Conservation (phyloP, 2,329 filamentous ascomycete species). For the Fusarium secorum region DNA sequence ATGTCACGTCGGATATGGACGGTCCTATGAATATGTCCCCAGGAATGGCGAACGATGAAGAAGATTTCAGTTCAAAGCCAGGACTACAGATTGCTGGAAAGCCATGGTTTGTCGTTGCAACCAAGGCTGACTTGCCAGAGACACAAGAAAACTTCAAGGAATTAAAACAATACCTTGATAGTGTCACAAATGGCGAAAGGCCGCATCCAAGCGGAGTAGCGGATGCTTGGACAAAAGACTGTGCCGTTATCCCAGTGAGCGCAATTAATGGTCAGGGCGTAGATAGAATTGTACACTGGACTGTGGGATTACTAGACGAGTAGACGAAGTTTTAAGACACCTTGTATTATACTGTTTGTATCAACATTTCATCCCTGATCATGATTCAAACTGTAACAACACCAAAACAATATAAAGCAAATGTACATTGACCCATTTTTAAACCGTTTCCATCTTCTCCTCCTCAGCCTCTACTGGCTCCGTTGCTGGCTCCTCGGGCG, state of each 20-base stretch:
- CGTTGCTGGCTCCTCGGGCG: conserved; percentile 42
- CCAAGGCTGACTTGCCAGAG: conserved; percentile 83
- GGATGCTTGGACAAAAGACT: conserved; percentile 65
- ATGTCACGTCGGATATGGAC: conserved; percentile 58
- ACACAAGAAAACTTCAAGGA: conserved; percentile 79
- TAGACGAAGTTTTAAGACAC: conserved; percentile 24
- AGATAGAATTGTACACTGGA: conserved; percentile 75
- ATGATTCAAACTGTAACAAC: conserved; percentile 35
- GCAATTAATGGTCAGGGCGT: conserved; percentile 89
- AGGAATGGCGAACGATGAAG: conserved; percentile 21
- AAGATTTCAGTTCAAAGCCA: conserved; percentile 29
- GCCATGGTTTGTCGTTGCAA: conserved; percentile 95
- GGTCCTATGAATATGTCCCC: conserved; percentile 40
- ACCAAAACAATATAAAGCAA: conserved; percentile 32
- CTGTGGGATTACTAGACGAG: conserved; percentile 70
- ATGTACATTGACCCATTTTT: conserved; percentile 27
- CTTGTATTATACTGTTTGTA: conserved; percentile 38
- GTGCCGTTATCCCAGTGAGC: conserved; percentile 82
- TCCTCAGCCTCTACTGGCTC: conserved; percentile 17
- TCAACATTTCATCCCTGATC: conserved; percentile 23
- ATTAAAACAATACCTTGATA: conserved; percentile 74
- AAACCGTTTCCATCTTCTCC: conserved; percentile 25
- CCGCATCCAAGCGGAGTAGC: conserved; percentile 76
- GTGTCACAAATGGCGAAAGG: conserved; percentile 67
- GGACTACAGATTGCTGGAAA: conserved; percentile 86